phyloP scores from a whole-genome alignment of 2,329 filamentous ascomycete species.

The Verticillium tricorpus region DNA sequence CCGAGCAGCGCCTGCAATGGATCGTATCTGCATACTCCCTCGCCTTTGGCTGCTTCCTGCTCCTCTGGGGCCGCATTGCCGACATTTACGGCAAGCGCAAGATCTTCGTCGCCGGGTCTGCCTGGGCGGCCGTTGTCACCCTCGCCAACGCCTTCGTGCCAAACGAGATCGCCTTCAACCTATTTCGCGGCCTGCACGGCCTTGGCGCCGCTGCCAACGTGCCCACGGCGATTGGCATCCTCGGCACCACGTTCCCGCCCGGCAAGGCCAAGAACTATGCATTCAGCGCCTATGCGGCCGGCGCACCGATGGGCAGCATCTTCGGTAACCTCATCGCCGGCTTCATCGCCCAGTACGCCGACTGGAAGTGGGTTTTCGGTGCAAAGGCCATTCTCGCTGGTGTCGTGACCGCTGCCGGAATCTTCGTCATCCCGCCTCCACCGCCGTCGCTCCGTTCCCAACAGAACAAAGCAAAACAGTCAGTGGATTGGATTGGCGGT shows the following conservation, averaged over 20 bases:
- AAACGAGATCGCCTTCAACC: slow-evolving; percentile 63
- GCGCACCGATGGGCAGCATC: slow-evolving; percentile 59
- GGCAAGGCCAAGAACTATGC: slow-evolving; percentile 68
- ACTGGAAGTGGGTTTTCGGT: slow-evolving; percentile 66
- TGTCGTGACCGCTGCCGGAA: slow-evolving; percentile 49
- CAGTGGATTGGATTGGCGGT: slow-evolving; percentile 65
- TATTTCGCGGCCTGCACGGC: slow-evolving; percentile 63
- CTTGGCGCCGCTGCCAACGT: slow-evolving; percentile 66
- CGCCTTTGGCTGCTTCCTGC: slow-evolving; percentile 62
- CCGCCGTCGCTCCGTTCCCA: slow-evolving; percentile 21
- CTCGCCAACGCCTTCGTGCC: slow-evolving; percentile 59
- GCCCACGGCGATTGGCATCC: slow-evolving; percentile 65
- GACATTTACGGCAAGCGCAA: slow-evolving; percentile 63
- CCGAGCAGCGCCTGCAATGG: slow-evolving; percentile 58
- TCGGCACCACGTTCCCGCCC: slow-evolving; percentile 62
- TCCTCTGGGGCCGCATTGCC: slow-evolving; percentile 63
- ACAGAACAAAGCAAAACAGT: slow-evolving; percentile 29
- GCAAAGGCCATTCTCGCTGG: slow-evolving; percentile 56
- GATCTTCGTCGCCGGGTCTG: slow-evolving; percentile 61
- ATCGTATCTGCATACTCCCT: slow-evolving; percentile 62
- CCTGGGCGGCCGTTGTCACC: slow-evolving; percentile 56
- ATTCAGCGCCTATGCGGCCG: slow-evolving; percentile 60
- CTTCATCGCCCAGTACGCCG: slow-evolving; percentile 56
- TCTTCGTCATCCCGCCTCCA: slow-evolving; percentile 52
- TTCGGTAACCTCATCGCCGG: slow-evolving; percentile 63